These are phyloP conservation scores for Hypsizygus ulmarius DNA, from an alignment of 1,284 basidiomycete genomes.

Conservation along the genomic window DNA sequence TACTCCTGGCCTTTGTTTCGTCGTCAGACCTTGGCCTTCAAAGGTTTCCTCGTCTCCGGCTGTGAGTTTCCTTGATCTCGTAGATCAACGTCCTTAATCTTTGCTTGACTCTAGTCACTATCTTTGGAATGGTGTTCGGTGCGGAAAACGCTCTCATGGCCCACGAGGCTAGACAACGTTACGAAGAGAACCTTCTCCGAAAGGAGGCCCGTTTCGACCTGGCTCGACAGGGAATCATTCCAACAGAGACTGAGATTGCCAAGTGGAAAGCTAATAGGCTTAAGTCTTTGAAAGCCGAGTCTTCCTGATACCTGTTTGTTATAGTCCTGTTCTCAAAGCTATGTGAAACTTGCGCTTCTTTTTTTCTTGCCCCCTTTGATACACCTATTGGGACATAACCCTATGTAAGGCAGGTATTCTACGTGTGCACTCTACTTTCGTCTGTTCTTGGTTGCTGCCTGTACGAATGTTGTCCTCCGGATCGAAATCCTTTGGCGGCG, in stretches of 20 bases:
- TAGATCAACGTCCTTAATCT: neutral
- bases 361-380: too few relatives aligned
- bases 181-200: conserved; percentile 66
- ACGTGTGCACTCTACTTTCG: too few relatives aligned
- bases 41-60: conserved; percentile 67
- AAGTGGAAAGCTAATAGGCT: conserved; percentile 64
- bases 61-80: conserved; percentile 36
- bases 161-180: conserved; percentile 66
- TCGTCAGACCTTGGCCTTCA: conserved; percentile 78
- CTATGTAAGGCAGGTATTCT: too few relatives aligned
- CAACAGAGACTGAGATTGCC: conserved; percentile 80
- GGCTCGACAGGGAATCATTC: conserved; percentile 68
- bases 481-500: too few relatives aligned
- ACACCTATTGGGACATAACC: too few relatives aligned
- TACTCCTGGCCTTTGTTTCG: conserved; percentile 77
- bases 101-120: conserved; percentile 32
- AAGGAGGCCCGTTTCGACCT: conserved; percentile 75
- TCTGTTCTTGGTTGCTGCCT: too few relatives aligned
- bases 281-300: conserved; percentile 10
- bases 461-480: too few relatives aligned
- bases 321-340: too few relatives aligned
- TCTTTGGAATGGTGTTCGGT: conserved; percentile 70
- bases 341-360: too few relatives aligned
- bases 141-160: conserved; percentile 74
- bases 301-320: neutral